A percentile compares a stretch with the other conserved stretches of the same genome.
Evolutionary conservation across 202 grass and related monocot species (phyloP).

Genomic region (Digitaria exilis): DNA sequence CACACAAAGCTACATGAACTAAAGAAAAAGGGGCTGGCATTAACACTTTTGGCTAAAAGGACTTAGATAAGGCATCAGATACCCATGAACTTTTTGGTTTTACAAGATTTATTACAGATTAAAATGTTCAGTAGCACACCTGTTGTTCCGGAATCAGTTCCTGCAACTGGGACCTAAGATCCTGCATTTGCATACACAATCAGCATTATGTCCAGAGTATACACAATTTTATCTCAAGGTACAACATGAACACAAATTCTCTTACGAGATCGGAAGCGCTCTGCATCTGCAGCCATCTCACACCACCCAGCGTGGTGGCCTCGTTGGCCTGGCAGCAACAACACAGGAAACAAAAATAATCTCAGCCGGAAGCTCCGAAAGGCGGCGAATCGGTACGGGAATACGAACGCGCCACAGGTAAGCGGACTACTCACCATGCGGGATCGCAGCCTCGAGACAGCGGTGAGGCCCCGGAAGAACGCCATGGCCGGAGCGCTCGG

Average conservation of each 20-base stretch:
- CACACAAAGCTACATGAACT: not conserved
- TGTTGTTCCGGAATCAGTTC: constrained; percentile 98
- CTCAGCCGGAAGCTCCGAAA: not conserved
- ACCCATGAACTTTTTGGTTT: not conserved
- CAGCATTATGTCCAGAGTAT: constrained; percentile 11
- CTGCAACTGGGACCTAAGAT: constrained; percentile 89
- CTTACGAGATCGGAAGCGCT: constrained; percentile 83
- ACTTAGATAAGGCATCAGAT: constrained; percentile 37
- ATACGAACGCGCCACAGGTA: not conserved
- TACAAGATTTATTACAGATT: constrained; percentile 12
- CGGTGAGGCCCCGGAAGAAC: constrained; percentile 78
- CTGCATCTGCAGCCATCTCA: constrained; percentile 96
- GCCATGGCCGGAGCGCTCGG: constrained; percentile 59
- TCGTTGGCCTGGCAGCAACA: constrained; percentile 59
- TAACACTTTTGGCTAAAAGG: not conserved
- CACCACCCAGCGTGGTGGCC: constrained; percentile 66
- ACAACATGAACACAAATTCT: not conserved
- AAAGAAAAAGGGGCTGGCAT: not conserved
- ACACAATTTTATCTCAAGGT: not conserved
- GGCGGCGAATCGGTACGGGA: not conserved
- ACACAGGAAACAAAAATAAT: constrained; percentile 4
- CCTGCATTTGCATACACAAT: constrained; percentile 65
- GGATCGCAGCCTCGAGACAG: constrained; percentile 83
- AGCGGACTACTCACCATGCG: constrained; percentile 67
- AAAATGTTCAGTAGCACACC: constrained; percentile 45